Conservation (phyloP, 306 rosid species). For the Alnus glutinosa region DNA sequence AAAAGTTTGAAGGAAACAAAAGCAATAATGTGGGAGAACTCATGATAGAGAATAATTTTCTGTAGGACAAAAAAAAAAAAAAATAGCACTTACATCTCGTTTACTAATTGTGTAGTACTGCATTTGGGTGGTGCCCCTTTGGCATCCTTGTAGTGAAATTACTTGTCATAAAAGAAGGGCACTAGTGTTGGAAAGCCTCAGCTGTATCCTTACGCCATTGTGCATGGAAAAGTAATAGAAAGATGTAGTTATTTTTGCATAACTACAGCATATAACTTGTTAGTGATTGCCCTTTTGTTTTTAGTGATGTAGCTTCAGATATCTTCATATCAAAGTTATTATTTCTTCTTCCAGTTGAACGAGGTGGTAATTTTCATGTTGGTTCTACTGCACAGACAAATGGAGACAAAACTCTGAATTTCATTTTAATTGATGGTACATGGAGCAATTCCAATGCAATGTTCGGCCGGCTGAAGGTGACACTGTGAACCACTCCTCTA, state of each 20-base stretch:
- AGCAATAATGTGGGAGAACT: background rate
- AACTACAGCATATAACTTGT: conserved; percentile 3
- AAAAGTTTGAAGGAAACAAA: background rate
- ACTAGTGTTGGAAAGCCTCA: background rate
- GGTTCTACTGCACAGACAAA: conserved; percentile 53
- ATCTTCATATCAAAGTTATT: conserved; percentile 18
- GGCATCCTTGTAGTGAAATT: background rate
- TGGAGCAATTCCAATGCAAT: conserved; percentile 97
- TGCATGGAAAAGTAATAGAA: background rate
- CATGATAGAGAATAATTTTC: background rate
- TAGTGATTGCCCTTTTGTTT: background rate
- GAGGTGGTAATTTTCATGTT: conserved; percentile 35
- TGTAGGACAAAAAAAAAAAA: too few relatives aligned
- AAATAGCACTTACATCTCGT: too few relatives aligned
- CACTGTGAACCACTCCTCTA: conserved; percentile 19
- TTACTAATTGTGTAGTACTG: too few relatives aligned
- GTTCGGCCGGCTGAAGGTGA: conserved; percentile 91
- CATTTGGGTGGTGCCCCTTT: too few relatives aligned
- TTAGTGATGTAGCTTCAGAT: conserved; percentile 20
- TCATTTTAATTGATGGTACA: conserved; percentile 95
- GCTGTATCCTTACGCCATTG: background rate
- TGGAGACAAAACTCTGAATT: conserved; percentile 60
- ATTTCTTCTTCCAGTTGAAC: conserved; percentile 34
- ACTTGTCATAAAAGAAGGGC: background rate
- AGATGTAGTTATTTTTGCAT: background rate